Evolutionary conservation across 2,329 filamentous ascomycete genomes (phyloP).

Genomic region (Metarhizium album): DNA sequence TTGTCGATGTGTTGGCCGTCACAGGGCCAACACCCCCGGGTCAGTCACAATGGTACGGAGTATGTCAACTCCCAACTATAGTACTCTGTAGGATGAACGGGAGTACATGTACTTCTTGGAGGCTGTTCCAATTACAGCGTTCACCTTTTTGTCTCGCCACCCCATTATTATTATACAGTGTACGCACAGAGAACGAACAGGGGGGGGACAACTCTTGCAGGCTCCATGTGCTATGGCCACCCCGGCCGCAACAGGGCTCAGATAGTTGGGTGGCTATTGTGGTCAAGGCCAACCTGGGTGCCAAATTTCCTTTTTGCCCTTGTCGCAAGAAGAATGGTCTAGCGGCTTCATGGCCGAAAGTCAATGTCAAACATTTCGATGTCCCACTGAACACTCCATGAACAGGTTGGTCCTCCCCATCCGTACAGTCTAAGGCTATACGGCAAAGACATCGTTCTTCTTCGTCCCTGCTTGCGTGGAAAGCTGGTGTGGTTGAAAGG

Average conservation of each 20-base stretch:
- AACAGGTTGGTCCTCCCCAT: neutral
- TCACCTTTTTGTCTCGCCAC: neutral
- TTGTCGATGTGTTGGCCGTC: neutral
- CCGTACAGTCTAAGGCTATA: neutral
- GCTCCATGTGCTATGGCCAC: conserved; percentile 11
- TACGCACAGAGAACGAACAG: conserved; percentile 10
- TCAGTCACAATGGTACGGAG: neutral
- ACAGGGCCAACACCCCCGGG: neutral
- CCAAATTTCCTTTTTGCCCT: conserved; percentile 5
- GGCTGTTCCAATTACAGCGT: neutral
- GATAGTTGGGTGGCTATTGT: conserved; percentile 10
- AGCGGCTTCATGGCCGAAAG: neutral
- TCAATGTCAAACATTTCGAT: neutral
- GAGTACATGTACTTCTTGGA: neutral
- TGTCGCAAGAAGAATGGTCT: conserved; percentile 1
- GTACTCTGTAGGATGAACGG: too few species aligned
- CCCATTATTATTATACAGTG: conserved; percentile 1
- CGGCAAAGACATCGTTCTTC: neutral
- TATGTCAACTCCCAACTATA: neutral
- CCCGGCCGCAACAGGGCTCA: conserved; percentile 10
- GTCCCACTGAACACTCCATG: too few species aligned
- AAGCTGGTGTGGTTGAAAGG: neutral
- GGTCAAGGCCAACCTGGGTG: conserved; percentile 8
- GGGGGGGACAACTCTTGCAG: conserved; percentile 10
- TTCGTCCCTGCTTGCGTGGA: neutral